phyloP scores from a whole-genome alignment of 805 yeast genomes.

The Saccharomycopsis sp. region DNA sequence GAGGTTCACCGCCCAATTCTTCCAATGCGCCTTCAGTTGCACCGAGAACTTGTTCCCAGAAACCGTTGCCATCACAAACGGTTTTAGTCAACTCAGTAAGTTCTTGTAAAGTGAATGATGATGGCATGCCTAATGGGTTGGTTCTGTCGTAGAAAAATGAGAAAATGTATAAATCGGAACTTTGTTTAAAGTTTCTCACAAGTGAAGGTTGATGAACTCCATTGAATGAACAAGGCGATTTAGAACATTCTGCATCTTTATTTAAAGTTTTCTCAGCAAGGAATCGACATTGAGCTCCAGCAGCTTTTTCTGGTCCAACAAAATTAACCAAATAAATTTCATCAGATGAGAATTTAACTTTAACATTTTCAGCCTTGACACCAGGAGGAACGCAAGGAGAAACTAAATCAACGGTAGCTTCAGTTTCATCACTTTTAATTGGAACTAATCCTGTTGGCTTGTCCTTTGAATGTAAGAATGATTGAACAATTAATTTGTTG shows the following conservation, averaged over 20 bases:
- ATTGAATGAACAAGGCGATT: slow-evolving; percentile 88
- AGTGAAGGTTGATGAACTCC: slow-evolving; percentile 97
- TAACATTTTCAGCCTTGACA: slow-evolving; percentile 47
- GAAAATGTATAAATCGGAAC: slow-evolving; percentile 79
- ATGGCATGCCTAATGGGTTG: slow-evolving; percentile 91
- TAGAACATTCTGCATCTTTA: slow-evolving; percentile 71
- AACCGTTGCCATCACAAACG: slow-evolving; percentile 77
- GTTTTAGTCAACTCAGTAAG: slow-evolving; percentile 70
- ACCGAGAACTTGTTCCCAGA: slow-evolving; percentile 62
- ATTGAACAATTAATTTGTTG: slow-evolving; percentile 55
- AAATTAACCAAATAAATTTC: slow-evolving; percentile 49
- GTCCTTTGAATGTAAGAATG: slow-evolving; percentile 34
- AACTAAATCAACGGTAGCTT: slow-evolving; percentile 39
- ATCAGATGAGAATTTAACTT: slow-evolving; percentile 48
- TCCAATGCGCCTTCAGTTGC: slow-evolving; percentile 63
- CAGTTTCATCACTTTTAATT: slow-evolving; percentile 30
- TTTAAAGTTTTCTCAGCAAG: slow-evolving; percentile 77
- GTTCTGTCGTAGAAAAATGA: slow-evolving; percentile 95
- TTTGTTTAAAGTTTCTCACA: slow-evolving; percentile 61
- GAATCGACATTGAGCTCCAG: slow-evolving; percentile 80
- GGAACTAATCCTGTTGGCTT: slow-evolving; percentile 25
- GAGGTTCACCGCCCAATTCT: slow-evolving; percentile 70
- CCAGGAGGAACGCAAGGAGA: slow-evolving; percentile 92
- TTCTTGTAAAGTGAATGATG: slow-evolving; percentile 78
- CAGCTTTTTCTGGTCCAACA: slow-evolving; percentile 55